These are phyloP conservation scores for Leccinum subgranulosum DNA, from an alignment of 768 basidiomycete species.

Conservation along the genomic window DNA sequence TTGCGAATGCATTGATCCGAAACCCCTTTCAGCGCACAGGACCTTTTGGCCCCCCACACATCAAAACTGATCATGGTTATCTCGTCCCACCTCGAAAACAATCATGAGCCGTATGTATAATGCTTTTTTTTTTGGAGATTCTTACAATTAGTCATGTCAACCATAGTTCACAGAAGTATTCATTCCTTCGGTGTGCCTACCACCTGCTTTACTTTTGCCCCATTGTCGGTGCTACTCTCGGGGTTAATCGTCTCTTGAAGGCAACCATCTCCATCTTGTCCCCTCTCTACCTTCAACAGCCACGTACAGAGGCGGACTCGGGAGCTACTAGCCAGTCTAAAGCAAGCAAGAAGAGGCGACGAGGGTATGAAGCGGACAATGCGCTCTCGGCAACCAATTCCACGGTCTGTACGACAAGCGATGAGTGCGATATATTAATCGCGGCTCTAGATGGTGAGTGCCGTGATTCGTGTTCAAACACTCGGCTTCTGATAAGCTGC, in stretches of 20 bases:
- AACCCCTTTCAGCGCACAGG: conserved; percentile 41
- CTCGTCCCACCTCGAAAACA: conserved; percentile 60
- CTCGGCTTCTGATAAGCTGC: conserved; percentile 5
- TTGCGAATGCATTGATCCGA: background rate
- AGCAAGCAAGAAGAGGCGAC: conserved; percentile 66
- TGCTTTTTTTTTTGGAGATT: background rate
- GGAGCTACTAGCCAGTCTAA: conserved; percentile 32
- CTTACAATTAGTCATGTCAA: conserved; percentile 5
- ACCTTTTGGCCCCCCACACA: conserved; percentile 53
- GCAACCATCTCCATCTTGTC: conserved; percentile 49
- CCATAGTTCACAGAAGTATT: conserved; percentile 36
- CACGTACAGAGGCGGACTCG: conserved; percentile 28
- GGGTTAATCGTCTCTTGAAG: conserved; percentile 53
- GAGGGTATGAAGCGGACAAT: conserved; percentile 74
- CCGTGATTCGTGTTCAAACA: background rate
- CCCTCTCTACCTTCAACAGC: conserved; percentile 41
- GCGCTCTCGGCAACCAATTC: conserved; percentile 51
- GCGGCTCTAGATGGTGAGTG: conserved; percentile 57
- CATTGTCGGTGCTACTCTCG: conserved; percentile 44
- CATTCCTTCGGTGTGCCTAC: conserved; percentile 45
- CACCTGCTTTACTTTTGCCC: conserved; percentile 43
- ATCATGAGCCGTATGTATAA: conserved; percentile 42
- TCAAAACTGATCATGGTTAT: conserved; percentile 53
- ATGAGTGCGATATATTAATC: conserved; percentile 53
- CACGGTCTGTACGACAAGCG: conserved; percentile 45